Base-by-base conservation (phyloP, 108 stramenopile genomes). In the Chaetoceros muelleri region DNA sequence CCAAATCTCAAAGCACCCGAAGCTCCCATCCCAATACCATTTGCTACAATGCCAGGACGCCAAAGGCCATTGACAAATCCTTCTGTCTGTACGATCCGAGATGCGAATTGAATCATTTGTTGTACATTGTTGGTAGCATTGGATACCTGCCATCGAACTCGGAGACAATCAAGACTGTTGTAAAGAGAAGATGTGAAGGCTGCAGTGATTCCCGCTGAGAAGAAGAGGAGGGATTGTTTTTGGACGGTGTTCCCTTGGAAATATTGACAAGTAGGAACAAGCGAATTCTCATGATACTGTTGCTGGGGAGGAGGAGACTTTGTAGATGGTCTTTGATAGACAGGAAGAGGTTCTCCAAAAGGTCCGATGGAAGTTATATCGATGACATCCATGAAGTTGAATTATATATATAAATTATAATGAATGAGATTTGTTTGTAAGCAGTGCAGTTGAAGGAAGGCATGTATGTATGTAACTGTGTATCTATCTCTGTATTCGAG, bases 161-260 rank as follows among this genome's bases (percentile, higher is more conserved):
- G 53, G 19, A 63, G 27, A 55, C 53, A 55, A 48, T 63, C 62
- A n/a, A 63, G 29, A 44, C 53, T 34, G 25, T 63, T 63, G 19
- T 52, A 63, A 18, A 55, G 24, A 22, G 49, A 51, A 19, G 27
- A 40, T 1, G 34, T 17, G 10, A 56, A n/a, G 18, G 55, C 53
- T 2, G 62, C 48, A 29, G 62, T 52, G 26, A 52, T 45, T 18
- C 55, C 62, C 1, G 62, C 62, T 1, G 54, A 2, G 2, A 63
- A 3, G 47, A 60, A 60, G n/a, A 48, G 59, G 2, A 28, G 1
- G 21, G 21, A 10, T 40, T 40, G 34, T 40, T 40, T 40, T 40
- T 13, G 13, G 34, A 40, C 13, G 13, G 34, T 40, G 8, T 40
- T 40, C 34, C n/a, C 5, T 40, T 40, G 34, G 5, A 40, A 40